Percentiles rank a stretch among this genome's conserved stretches.
Evolutionary conservation across 2,329 filamentous ascomycete genomes (phyloP).

Genomic region (Sordariomycetes sp.): DNA sequence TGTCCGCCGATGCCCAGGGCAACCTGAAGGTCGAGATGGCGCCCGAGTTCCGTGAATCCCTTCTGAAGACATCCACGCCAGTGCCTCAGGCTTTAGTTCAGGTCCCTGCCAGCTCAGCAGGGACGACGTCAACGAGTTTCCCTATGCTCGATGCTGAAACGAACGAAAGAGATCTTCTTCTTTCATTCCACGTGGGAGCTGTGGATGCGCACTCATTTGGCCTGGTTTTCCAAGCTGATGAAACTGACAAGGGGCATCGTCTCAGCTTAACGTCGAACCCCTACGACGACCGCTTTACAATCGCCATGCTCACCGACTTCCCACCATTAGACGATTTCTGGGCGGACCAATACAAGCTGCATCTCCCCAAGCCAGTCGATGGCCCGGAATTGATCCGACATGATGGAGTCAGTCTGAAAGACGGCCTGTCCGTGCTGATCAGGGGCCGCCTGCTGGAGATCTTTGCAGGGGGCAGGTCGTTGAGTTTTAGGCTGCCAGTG

Average conservation of each 20-base stretch:
- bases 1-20: constrained; percentile 16
- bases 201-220: constrained; percentile 18
- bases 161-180: constrained; percentile 10
- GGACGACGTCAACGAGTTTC: constrained; percentile 13
- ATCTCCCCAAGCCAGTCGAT: constrained; percentile 20
- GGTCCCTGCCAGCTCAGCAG: too few species aligned
- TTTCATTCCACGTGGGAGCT: constrained; percentile 13
- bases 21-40: constrained; percentile 14
- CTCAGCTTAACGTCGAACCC: constrained; percentile 13
- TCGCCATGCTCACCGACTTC: constrained; percentile 18
- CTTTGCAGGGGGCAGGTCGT: constrained; percentile 18
- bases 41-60: constrained; percentile 8
- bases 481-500: constrained; percentile 17
- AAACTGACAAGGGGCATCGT: constrained; percentile 13
- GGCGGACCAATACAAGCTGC: constrained; percentile 23
- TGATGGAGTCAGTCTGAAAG: constrained; percentile 14
- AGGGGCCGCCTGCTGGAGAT: constrained; percentile 16
- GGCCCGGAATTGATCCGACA: constrained; percentile 24
- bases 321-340: constrained; percentile 26
- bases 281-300: constrained; percentile 12
- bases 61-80: constrained; percentile 5
- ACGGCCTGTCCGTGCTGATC: constrained; percentile 14
- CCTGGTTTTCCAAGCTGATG: constrained; percentile 16
- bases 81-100: too few species aligned
- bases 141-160: constrained; percentile 11